Base-by-base conservation (phyloP, 2,329 filamentous ascomycete genomes). In the Pseudopithomyces chartarum region DNA sequence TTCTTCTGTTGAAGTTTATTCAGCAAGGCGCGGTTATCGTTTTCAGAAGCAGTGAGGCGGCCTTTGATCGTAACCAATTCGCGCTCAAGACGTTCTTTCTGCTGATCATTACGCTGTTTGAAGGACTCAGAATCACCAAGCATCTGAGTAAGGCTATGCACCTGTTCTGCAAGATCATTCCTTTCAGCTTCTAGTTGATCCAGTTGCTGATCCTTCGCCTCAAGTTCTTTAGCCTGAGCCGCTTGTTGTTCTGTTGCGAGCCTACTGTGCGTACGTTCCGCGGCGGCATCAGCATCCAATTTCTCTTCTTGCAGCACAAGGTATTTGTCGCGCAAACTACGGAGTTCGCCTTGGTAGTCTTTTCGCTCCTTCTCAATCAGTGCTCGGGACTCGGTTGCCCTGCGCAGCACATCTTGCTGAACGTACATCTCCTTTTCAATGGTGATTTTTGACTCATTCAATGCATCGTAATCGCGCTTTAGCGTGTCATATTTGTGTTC, bases 1-100 rank as follows among this genome's bases (percentile, higher is more conserved):
- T 96, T 95, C 80, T 98, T 98, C 70, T 98, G 94, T 69, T 98
- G 94, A 17, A 99, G 84, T 77, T 98, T 98, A 79, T 97, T 98
- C 63, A 98, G 84, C n/a, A 99, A 81, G 5, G 92, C 89, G 50
- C 92, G 89, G 69, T 98, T 98, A 77, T 98, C 94, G 67, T 98
- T 97, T 74, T 99, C 94, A 0, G 94, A 98, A 22, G 94, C 95
- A 7, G 89, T 85, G 39, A 99, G 81, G 20, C 94, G 89, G 58
- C 93, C 93, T 74, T 95, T 96, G 64, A 97, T 86, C 1, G 94
- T 97, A 20, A 91, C 89, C 6, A 98, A 83, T 73, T 99, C 95
- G 20, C 92, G 87, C 74, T 98, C 93, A 43, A 97, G 83, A 34
- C 95, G 88, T 73, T 97, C 92, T 75, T 98, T 98, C 62, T 93